Conservation (phyloP, 225 moss, liverwort and hornwort genomes). For the Polytrichum commune region DNA sequence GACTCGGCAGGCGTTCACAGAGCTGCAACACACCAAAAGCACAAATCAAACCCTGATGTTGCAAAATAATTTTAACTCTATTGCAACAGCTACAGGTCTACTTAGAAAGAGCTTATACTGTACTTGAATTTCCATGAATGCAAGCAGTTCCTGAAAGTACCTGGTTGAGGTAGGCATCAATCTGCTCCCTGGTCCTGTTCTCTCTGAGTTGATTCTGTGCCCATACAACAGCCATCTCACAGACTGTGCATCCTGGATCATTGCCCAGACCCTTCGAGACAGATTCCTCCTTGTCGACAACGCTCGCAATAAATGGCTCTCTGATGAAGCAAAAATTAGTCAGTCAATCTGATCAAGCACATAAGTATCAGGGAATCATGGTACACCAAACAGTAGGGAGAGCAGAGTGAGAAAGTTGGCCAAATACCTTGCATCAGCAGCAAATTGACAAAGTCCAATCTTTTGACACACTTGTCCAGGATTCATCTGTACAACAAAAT, state of each 20-base stretch:
- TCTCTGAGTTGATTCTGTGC: constrained; percentile 84
- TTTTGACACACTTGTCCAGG: constrained; percentile 74
- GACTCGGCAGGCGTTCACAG: constrained; percentile 88
- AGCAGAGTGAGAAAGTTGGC: too few species aligned
- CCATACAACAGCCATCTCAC: constrained; percentile 98
- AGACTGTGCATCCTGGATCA: constrained; percentile 76
- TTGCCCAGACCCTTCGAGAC: constrained; percentile 22
- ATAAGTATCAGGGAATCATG: too few species aligned
- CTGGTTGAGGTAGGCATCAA: constrained; percentile 63
- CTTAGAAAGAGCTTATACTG: neutral
- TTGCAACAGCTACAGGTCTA: neutral
- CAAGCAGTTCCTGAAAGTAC: constrained; percentile 17
- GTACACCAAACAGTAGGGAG: too few species aligned
- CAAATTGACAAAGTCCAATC: constrained; percentile 1
- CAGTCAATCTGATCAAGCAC: too few species aligned
- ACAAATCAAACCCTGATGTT: neutral
- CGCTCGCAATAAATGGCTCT: constrained; percentile 66
- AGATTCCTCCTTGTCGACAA: constrained; percentile 50
- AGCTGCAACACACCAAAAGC: constrained; percentile 37
- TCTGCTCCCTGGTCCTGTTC: constrained; percentile 74
- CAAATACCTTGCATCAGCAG: neutral
- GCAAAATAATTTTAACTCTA: neutral
- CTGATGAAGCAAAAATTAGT: constrained; percentile 20
- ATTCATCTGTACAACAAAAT: constrained; percentile 64
- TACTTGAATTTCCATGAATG: neutral